Evolutionary conservation across 2,329 filamentous ascomycete genomes (phyloP), one percentile per base, ranked within the genome.

Genomic region (Blumeriella jaapii): DNA sequence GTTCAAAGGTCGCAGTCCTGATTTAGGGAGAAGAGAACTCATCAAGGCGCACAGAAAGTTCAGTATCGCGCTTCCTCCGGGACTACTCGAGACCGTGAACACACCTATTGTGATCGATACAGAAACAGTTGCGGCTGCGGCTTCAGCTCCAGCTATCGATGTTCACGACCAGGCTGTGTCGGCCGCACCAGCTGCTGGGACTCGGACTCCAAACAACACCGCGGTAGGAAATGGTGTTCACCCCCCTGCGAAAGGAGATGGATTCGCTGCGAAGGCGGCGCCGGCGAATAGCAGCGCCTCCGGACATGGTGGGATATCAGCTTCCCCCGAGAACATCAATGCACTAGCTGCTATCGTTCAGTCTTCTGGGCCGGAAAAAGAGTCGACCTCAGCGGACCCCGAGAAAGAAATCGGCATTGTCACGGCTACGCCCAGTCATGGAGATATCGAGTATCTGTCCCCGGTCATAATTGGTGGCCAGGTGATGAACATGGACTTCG

Each of bases 1-100:
- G 37, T 74, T 74, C 52, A 61, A 40, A 29, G 40, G 49, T 12
- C 39, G 51, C 25, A 31, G 47, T 3, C 35, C 45, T 8, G 52
- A 51, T 27, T 51, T 51, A 16, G 53, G 52, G 24, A 54, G 51
- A 0, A 57, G 51, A 36, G 75, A 78, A 32, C 64, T 87, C 47
- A 59, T 69, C 32, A 81, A 73, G 58, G 72, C 78, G 11, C 78
- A 80, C 55, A 60, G 65, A 48, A 87, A 87, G 56, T 85, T 69
- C 56, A 68, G 70, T 42, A 68, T 78, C 58, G 58, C 61, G 23
- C 58, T 69, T 29, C 59, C 65, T 2, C 48, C 60, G 2, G 59
- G 58, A 6, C 53, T 68, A 33, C 50, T 63, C 32, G 61, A 59
- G 19, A 56, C 57, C 12, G 43, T 53, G 47, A 44, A 45, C n/a